Evolutionary conservation across 2,329 filamentous ascomycete species (phyloP).

Genomic region (Cordyceps pruinosa): DNA sequence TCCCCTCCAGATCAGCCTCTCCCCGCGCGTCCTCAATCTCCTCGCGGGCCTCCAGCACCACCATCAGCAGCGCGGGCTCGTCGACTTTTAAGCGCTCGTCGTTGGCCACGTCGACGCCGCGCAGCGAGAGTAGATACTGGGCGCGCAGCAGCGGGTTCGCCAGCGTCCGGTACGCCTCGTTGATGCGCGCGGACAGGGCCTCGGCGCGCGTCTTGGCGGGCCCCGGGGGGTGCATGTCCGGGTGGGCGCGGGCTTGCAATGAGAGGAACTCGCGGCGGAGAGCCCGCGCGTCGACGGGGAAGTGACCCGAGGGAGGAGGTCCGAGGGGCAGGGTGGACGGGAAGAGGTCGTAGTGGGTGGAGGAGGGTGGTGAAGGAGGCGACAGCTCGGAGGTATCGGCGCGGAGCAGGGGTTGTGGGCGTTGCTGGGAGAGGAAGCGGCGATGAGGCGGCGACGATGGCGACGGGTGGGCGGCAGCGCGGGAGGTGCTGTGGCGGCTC

Average conservation of each 20-base stretch:
- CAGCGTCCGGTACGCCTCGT: slow-evolving; percentile 86
- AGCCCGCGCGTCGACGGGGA: slow-evolving; percentile 61
- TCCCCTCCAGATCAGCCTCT: slow-evolving; percentile 55
- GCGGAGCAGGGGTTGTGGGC: slow-evolving; percentile 14
- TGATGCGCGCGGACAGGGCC: slow-evolving; percentile 73
- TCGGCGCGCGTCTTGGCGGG: slow-evolving; percentile 57
- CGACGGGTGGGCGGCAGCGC: too few relatives aligned
- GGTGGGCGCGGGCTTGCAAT: slow-evolving; percentile 71
- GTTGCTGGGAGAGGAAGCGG: slow-evolving; percentile 4
- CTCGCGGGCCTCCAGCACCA: slow-evolving; percentile 75
- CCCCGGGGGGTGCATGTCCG: slow-evolving; percentile 54
- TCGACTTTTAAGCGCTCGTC: slow-evolving; percentile 70
- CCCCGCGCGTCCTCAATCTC: slow-evolving; percentile 61
- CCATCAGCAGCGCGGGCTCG: slow-evolving; percentile 62
- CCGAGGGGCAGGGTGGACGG: slow-evolving; percentile 68
- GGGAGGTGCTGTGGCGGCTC: too few relatives aligned
- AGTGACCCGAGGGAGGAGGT: slow-evolving; percentile 70
- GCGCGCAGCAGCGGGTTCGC: slow-evolving; percentile 70
- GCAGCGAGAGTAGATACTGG: slow-evolving; percentile 75
- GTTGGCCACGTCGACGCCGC: slow-evolving; percentile 69
- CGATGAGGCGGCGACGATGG: not conserved
- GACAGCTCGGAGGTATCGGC: slow-evolving; percentile 9
- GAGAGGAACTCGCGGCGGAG: slow-evolving; percentile 81
- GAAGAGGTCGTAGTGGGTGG: slow-evolving; percentile 78
- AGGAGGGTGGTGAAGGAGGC: slow-evolving; percentile 10